Base-by-base conservation (phyloP, 2,329 filamentous ascomycete genomes). In the Aureobasidium namibiae region DNA sequence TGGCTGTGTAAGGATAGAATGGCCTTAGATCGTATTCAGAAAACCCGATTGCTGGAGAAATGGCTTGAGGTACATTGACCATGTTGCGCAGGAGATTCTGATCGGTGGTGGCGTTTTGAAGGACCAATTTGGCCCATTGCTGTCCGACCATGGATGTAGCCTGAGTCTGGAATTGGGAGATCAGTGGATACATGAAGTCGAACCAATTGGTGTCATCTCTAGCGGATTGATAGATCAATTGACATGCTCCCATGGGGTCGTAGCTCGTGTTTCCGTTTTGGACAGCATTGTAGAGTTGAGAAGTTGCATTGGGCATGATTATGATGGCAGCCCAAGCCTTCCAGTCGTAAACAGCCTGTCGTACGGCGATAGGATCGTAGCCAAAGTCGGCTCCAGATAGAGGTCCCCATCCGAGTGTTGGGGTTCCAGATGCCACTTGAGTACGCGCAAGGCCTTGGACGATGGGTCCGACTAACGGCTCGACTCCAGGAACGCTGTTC, bases 301-400 rank as follows among this genome's bases (percentile, higher is more conserved):
- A 71, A 9, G 59, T 61, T 0, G 85, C 83, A 63, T 87, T 86
- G 1, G 82, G 68, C 61, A 85, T 83, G 63, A 87, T 74, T 59
- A 87, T 76, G 48, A 87, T 76, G 0, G 84, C 84, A 0, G 80
- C 83, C 76, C 80, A 87, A 10, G 78, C 77, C 31, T 83, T 72
- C 63, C 78, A 80, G 58, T 86, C 74, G 67, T 84, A 86, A 1
- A 87, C 75, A 3, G 76, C 79, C 64, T 82, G 77, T 4, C 82
- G 78, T 2, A 86, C 83, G 16, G 74, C 73, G 34, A 79, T 71
- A 0, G 82, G 80, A 59, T 85, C 80, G 64, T 82, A 76, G 63
- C 78, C 68, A 71, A 84, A 87, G 4, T 78, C 71, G 1, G 75
- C 72, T 0, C 81, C 73, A 0, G 76, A 67, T 3, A 78, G 71